phyloP scores from a whole-genome alignment of 2,329 filamentous ascomycete species.

The Ophiosphaerella korrae region DNA sequence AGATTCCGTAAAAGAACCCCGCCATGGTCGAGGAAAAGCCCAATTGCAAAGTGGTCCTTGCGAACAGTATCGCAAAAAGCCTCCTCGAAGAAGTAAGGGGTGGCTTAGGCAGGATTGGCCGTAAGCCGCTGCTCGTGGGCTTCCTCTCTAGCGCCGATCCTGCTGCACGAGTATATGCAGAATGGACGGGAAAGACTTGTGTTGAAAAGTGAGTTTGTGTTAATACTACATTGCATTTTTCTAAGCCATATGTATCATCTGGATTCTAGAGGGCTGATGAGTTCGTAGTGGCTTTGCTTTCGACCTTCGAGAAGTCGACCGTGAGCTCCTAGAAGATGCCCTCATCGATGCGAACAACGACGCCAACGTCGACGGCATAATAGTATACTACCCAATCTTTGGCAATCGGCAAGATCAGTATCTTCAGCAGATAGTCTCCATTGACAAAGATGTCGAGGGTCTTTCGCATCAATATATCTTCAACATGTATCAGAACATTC shows the following conservation, averaged over 20 bases:
- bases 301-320: conserved; percentile 79
- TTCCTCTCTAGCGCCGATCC: conserved; percentile 93
- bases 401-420: conserved; percentile 90
- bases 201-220: conserved; percentile 79
- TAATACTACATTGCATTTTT: conserved; percentile 8
- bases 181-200: conserved; percentile 97
- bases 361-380: conserved; percentile 78
- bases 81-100: conserved; percentile 79
- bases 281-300: conserved; percentile 82
- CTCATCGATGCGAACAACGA: conserved; percentile 86
- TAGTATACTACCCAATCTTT: conserved; percentile 99
- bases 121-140: conserved; percentile 80
- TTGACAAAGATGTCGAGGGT: conserved; percentile 93
- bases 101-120: conserved; percentile 72
- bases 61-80: conserved; percentile 82
- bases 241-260: background rate
- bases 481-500: conserved; percentile 99
- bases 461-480: conserved; percentile 92
- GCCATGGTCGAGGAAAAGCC: conserved; percentile 47
- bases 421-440: conserved; percentile 89
- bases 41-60: conserved; percentile 90
- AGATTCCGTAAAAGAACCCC: conserved; percentile 16
- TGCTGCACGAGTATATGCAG: conserved; percentile 88
- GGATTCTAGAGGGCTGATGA: conserved; percentile 1
- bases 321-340: conserved; percentile 87